Evolutionary conservation across 495 filamentous ascomycete species (phyloP).

Genomic region (Trichoderma erinaceum): DNA sequence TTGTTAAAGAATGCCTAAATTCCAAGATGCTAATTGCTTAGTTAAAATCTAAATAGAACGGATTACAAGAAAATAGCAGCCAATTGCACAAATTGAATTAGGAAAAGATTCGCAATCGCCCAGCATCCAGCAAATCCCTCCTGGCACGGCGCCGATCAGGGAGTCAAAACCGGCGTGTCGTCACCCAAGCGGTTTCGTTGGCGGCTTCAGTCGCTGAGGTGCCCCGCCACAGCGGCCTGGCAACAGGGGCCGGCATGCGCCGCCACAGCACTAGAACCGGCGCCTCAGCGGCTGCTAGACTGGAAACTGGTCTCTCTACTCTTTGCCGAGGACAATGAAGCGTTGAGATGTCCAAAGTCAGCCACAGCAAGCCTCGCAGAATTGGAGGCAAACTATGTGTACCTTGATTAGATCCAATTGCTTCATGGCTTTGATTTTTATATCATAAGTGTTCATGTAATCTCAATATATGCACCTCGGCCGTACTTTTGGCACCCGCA

Average conservation of each 20-base stretch:
- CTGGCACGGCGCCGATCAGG: neutral
- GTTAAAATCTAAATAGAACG: neutral
- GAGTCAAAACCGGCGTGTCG: neutral
- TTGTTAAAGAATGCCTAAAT: too few relatives aligned
- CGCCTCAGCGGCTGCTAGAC: neutral
- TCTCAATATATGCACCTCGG: neutral
- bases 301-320: neutral
- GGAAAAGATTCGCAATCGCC: neutral
- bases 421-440: too few relatives aligned
- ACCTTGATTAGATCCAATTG: too few relatives aligned
- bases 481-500: conserved; percentile 1
- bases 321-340: too few relatives aligned
- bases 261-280: neutral
- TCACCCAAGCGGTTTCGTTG: conserved; percentile 3
- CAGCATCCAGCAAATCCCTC: neutral
- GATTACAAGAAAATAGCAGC: neutral
- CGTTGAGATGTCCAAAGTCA: too few relatives aligned
- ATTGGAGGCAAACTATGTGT: too few relatives aligned
- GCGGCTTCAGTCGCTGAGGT: neutral
- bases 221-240: neutral
- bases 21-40: neutral
- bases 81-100: neutral
- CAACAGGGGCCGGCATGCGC: neutral
- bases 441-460: too few relatives aligned
- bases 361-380: too few relatives aligned